These are phyloP conservation scores for Spiromastix sp. DNA, from an alignment of 2,329 filamentous ascomycete species.

Conservation along the genomic window DNA sequence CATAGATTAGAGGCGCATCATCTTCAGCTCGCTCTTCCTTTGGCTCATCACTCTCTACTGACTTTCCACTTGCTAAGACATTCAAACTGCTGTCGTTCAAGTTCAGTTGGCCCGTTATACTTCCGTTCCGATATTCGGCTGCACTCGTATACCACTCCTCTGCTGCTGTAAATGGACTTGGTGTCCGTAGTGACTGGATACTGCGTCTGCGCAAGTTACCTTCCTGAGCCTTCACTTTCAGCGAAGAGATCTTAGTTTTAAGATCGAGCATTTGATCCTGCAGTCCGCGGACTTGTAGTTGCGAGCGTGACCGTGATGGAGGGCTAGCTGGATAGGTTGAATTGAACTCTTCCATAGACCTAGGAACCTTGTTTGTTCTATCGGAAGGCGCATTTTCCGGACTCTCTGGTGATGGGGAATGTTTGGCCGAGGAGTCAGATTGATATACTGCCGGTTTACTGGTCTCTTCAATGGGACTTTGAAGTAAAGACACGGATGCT, in stretches of 20 bases:
- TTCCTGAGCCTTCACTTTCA: conserved; percentile 68
- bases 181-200: conserved; percentile 61
- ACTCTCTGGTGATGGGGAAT: neutral
- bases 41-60: too few species aligned
- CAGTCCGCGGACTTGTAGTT: conserved; percentile 61
- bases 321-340: conserved; percentile 32
- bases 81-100: too few species aligned
- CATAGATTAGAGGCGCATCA: neutral
- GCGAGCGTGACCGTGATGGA: conserved; percentile 57
- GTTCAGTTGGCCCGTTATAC: too few species aligned
- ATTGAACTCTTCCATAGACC: conserved; percentile 23
- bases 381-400: neutral
- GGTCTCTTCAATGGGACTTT: conserved; percentile 27
- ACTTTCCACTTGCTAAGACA: too few species aligned
- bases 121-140: conserved; percentile 25
- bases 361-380: conserved; percentile 14
- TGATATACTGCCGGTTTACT: neutral
- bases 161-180: conserved; percentile 69
- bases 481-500: conserved; percentile 30
- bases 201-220: conserved; percentile 71
- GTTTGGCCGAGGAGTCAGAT: neutral
- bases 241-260: conserved; percentile 70
- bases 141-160: conserved; percentile 45
- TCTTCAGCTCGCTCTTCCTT: too few species aligned
- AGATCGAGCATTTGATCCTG: conserved; percentile 79